phyloP scores from a whole-genome alignment of 345 rosid species.

The Laguncularia racemosa region DNA sequence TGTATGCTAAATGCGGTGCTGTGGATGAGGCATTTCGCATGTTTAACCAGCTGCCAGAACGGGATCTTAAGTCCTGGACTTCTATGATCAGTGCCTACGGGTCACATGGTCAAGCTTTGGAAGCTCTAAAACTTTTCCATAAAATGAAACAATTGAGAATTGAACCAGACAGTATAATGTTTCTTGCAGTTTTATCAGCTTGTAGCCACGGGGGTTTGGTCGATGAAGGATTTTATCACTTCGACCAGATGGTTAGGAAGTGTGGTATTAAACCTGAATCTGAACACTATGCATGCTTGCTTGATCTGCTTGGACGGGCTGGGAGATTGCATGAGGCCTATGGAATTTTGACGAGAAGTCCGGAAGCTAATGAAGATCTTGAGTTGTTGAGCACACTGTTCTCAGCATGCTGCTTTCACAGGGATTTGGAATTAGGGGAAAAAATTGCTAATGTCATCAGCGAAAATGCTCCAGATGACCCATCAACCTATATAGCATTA shows the following conservation, averaged over 20 bases:
- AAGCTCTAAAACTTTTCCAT: conserved; percentile 46
- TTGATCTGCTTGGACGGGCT: conserved; percentile 69
- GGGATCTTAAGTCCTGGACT: conserved; percentile 66
- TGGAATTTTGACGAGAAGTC: conserved; percentile 26
- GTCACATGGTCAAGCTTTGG: conserved; percentile 49
- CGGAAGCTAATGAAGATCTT: conserved; percentile 31
- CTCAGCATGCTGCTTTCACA: conserved; percentile 50
- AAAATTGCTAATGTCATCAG: conserved; percentile 33
- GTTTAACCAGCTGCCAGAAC: conserved; percentile 35
- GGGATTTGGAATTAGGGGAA: conserved; percentile 36
- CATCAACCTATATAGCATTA: conserved; percentile 34
- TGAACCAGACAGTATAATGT: conserved; percentile 51
- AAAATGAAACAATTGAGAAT: conserved; percentile 38
- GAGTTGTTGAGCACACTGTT: conserved; percentile 59
- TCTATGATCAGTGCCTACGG: conserved; percentile 73
- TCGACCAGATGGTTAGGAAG: conserved; percentile 32
- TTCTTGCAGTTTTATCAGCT: conserved; percentile 62
- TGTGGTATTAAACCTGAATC: conserved; percentile 32
- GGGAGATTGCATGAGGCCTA: conserved; percentile 64
- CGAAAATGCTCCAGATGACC: conserved; percentile 38
- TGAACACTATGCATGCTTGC: conserved; percentile 69
- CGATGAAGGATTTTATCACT: conserved; percentile 41
- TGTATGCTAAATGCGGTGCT: conserved; percentile 87
- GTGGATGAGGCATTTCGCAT: conserved; percentile 43
- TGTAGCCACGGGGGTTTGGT: conserved; percentile 66